Base-by-base conservation (phyloP, 2,329 filamentous ascomycete species). In the Fusarium nurragi region DNA sequence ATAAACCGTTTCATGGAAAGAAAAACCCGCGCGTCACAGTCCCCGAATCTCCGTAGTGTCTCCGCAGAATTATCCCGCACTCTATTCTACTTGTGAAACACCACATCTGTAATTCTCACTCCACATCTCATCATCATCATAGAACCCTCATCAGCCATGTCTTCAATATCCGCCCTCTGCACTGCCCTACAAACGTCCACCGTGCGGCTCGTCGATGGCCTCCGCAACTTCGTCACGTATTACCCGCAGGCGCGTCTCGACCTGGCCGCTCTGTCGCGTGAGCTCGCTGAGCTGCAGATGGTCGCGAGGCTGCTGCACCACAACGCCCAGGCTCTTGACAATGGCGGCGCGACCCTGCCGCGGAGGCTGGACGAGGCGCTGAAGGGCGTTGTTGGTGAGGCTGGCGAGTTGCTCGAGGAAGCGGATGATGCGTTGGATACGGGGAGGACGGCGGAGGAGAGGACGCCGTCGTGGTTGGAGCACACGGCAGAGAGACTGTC, bases 231-330 rank as follows among this genome's bases (percentile, higher is more conserved):
- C 21, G 60, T 73, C 23, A 62, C 69, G 34, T 53, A 61, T 12
- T 69, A 65, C 37, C 69, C 71, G 23, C 65, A 63, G 16, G 59
- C 69, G 23, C 71, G 71, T 19, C 58, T 70, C 11, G 67, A 68
- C 52, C 62, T 73, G 5, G 54, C 61, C n/a, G 38, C 53, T 19
- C 54, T 73, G 26, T 70, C 67, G 18, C 71, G 70, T n/a, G 72
- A 73, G 64, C 67, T 74, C 11, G 64, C 70, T 5, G 69, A 72
- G 52, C 47, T 73, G 5, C 69, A 69, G 57, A 65, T 72, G 58
- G 67, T 64, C 10, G 58, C 70, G n/a, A 68, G 69, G 12, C 56
- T 72, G 25, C 65, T 73, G 34, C 54, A 60, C 43, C 68, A 71
- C 50, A 70, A 73, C 50, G 64, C 64, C 37, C 58, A 58, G 12